These are phyloP conservation scores for Geum urbanum DNA, from an alignment of 306 rosid species.

Conservation along the genomic window DNA sequence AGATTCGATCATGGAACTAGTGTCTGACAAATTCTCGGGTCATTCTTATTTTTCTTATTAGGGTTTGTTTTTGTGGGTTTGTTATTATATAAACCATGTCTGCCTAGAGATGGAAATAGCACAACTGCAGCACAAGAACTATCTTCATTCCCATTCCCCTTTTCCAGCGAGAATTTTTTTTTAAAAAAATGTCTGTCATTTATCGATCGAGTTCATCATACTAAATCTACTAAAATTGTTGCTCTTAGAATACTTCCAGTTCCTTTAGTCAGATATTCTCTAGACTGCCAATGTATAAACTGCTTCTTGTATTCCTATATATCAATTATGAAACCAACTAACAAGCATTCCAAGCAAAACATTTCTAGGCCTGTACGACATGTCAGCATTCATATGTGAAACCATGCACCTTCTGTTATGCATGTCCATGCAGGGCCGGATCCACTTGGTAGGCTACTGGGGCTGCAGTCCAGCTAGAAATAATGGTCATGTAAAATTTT, in stretches of 20 bases:
- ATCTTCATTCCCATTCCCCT: conserved; percentile 1
- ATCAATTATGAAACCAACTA: neutral
- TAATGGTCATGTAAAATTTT: too few species aligned
- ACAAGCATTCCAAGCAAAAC: too few species aligned
- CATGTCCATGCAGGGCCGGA: too few species aligned
- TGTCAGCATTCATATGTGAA: conserved; percentile 20
- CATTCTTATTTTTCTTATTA: conserved; percentile 18
- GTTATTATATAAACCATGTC: neutral
- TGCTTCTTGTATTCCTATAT: neutral
- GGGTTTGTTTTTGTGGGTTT: conserved; percentile 21
- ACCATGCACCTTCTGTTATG: neutral
- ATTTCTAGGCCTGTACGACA: neutral
- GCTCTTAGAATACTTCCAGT: neutral
- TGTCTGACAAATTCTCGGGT: conserved; percentile 13
- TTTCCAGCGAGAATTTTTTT: neutral
- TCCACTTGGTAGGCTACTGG: too few species aligned
- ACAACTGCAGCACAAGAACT: neutral
- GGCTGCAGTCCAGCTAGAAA: too few species aligned
- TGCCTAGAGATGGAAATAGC: conserved; percentile 9
- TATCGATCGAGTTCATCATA: conserved; percentile 11
- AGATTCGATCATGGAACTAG: neutral
- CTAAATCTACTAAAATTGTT: neutral
- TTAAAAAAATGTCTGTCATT: neutral
- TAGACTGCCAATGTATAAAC: neutral
- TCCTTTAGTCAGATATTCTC: neutral